phyloP scores from a whole-genome alignment of 2,329 filamentous ascomycete species.

The Gremmenia infestans region DNA sequence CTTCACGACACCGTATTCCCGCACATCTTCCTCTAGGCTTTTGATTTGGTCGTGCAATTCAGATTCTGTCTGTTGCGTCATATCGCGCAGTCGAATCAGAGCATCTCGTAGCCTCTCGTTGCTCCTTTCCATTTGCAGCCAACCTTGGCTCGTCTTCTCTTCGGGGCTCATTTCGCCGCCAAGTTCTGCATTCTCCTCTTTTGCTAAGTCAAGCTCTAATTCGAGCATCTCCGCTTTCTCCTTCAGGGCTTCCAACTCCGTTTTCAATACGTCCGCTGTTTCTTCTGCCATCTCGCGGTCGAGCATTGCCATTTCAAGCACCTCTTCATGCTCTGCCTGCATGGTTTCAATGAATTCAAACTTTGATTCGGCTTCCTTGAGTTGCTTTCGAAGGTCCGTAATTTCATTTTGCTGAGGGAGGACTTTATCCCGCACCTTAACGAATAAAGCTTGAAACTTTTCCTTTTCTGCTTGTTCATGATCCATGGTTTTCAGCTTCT shows the following conservation, averaged over 20 bases:
- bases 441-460: conserved; percentile 77
- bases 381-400: conserved; percentile 65
- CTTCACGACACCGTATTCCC: conserved; percentile 62
- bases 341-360: conserved; percentile 66
- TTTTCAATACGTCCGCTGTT: conserved; percentile 74
- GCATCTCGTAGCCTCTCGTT: conserved; percentile 86
- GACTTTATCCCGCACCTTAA: conserved; percentile 85
- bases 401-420: conserved; percentile 81
- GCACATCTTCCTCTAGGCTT: conserved; percentile 66
- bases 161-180: conserved; percentile 82
- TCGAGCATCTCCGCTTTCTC: conserved; percentile 77
- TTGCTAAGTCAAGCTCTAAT: conserved; percentile 79
- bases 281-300: conserved; percentile 97
- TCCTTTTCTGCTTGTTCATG: conserved; percentile 71
- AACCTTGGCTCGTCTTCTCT: conserved; percentile 79
- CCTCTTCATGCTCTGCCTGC: conserved; percentile 79
- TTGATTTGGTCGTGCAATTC: conserved; percentile 73
- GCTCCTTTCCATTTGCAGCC: conserved; percentile 85
- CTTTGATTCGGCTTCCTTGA: conserved; percentile 69
- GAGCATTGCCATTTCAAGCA: conserved; percentile 79
- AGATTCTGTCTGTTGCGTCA: conserved; percentile 78
- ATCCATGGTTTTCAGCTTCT: conserved; percentile 75
- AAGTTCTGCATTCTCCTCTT: conserved; percentile 81
- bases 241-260: conserved; percentile 73
- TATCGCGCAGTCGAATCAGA: conserved; percentile 75